A percentile compares a stretch with the other conserved stretches of the same genome.
Conservation (phyloP, 306 rosid genomes). For the Pterocarpus santalinus region DNA sequence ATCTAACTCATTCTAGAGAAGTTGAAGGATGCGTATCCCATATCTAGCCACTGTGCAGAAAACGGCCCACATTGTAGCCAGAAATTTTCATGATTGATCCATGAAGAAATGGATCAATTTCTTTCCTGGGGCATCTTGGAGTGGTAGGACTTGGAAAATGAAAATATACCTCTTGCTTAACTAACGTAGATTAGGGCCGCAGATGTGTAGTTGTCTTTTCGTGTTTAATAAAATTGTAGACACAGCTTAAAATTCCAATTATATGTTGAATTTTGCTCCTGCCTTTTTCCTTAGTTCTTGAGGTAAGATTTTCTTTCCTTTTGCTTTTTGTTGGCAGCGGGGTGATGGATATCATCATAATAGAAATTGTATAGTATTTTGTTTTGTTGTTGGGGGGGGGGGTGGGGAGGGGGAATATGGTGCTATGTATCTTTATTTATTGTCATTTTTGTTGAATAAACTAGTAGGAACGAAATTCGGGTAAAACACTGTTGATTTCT, state of each 20-base stretch:
- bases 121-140: conserved; percentile 36
- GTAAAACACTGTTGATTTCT: no score
- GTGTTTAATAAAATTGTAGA: conserved; percentile 40
- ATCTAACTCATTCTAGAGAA: conserved; percentile 60
- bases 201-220: conserved; percentile 33
- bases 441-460: neutral
- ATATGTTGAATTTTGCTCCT: conserved; percentile 34
- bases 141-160: conserved; percentile 47
- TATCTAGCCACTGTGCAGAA: conserved; percentile 50
- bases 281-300: neutral
- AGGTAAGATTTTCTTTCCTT: neutral
- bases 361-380: neutral
- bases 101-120: conserved; percentile 53
- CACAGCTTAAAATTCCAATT: conserved; percentile 34
- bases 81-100: conserved; percentile 56
- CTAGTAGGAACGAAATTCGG: no score
- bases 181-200: conserved; percentile 50
- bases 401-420: no score
- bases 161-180: conserved; percentile 27
- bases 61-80: conserved; percentile 55
- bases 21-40: conserved; percentile 46
- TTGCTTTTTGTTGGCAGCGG: neutral
- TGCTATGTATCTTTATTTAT: neutral
- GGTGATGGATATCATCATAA: neutral
- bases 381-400: neutral